Evolutionary conservation across 2,329 filamentous ascomycete genomes (phyloP).

Genomic region (Ambrosiella beaveri): DNA sequence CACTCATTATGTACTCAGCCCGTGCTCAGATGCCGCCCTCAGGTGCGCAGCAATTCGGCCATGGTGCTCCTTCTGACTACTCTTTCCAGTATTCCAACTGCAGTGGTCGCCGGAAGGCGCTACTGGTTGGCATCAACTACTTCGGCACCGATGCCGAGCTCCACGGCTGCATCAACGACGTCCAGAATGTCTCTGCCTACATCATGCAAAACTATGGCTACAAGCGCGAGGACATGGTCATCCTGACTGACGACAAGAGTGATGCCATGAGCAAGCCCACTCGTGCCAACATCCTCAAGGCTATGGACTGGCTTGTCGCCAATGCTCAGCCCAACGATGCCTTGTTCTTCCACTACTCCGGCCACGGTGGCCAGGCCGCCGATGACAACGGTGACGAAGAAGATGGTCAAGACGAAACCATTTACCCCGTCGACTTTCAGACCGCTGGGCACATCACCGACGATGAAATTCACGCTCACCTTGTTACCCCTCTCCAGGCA

Average conservation of each 20-base stretch:
- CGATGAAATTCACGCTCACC: conserved; percentile 60
- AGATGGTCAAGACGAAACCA: conserved; percentile 62
- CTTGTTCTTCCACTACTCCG: conserved; percentile 62
- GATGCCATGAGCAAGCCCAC: conserved; percentile 54
- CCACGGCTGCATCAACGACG: conserved; percentile 65
- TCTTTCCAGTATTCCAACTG: conserved; percentile 64
- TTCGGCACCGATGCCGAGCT: conserved; percentile 56
- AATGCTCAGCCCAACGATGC: conserved; percentile 58
- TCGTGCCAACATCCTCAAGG: conserved; percentile 56
- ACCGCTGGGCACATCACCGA: conserved; percentile 57
- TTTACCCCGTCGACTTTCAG: conserved; percentile 61
- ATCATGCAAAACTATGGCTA: conserved; percentile 51
- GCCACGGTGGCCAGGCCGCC: conserved; percentile 59
- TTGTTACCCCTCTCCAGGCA: conserved; percentile 59
- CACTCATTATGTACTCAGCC: neutral
- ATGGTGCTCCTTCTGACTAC: conserved; percentile 51
- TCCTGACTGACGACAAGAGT: conserved; percentile 56
- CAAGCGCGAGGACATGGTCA: conserved; percentile 64
- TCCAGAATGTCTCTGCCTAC: conserved; percentile 58
- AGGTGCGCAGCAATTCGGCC: conserved; percentile 40
- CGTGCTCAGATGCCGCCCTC: conserved; percentile 25
- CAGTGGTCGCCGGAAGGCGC: conserved; percentile 53
- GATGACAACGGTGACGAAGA: conserved; percentile 61
- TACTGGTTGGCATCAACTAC: conserved; percentile 70
- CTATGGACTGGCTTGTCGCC: conserved; percentile 59